Conservation (phyloP, 2,329 filamentous ascomycete species). For the Penicillium janthinellum region DNA sequence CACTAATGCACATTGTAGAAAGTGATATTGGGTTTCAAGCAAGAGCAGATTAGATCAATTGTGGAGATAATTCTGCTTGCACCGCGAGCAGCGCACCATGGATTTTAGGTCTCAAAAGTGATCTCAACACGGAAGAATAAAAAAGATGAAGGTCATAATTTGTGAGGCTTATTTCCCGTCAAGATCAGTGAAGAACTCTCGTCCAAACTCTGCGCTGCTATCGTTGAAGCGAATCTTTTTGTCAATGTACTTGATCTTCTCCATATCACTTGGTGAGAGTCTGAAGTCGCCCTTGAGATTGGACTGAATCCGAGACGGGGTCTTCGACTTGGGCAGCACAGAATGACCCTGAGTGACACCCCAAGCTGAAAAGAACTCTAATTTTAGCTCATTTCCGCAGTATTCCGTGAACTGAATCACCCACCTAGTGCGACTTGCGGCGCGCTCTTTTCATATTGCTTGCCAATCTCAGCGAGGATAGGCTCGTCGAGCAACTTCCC, state of each 20-base stretch:
- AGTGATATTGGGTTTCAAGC: not conserved
- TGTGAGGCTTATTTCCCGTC: constrained; percentile 53
- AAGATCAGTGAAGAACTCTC: constrained; percentile 60
- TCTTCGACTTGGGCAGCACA: constrained; percentile 58
- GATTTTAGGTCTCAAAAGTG: not conserved
- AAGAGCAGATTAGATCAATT: no score
- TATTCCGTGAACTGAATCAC: not conserved
- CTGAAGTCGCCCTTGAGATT: constrained; percentile 59
- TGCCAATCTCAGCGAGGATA: constrained; percentile 52
- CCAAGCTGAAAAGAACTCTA: constrained; percentile 47
- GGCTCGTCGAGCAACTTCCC: constrained; percentile 56
- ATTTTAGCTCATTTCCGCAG: not conserved
- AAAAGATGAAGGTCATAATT: no score
- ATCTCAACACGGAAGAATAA: not conserved
- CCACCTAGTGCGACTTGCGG: constrained; percentile 55
- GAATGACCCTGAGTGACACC: constrained; percentile 54
- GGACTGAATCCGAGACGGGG: constrained; percentile 43
- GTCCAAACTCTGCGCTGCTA: constrained; percentile 57
- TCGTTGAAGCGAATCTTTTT: constrained; percentile 67
- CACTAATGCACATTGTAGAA: not conserved
- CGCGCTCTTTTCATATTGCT: constrained; percentile 54
- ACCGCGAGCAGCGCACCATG: no score
- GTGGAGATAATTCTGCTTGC: no score
- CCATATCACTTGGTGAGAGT: constrained; percentile 59
- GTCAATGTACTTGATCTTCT: constrained; percentile 58